Percentiles rank a stretch among this genome's conserved stretches.
Evolutionary conservation across 1,284 basidiomycete genomes (phyloP).

Genomic region (Cystobasidium pallidum): DNA sequence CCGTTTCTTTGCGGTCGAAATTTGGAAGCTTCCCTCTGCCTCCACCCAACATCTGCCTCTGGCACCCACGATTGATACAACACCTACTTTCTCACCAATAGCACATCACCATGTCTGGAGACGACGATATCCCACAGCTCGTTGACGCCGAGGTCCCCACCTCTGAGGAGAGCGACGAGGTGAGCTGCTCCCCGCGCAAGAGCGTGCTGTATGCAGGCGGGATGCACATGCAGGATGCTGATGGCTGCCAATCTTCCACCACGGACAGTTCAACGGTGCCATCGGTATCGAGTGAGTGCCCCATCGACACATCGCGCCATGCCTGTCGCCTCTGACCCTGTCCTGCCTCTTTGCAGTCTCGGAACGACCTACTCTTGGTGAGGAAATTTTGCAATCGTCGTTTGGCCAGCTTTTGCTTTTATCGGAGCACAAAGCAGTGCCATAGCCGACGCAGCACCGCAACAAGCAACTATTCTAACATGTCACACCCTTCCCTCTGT

Average conservation of each 20-base stretch:
- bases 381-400: conserved; percentile 27
- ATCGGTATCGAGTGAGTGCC: conserved; percentile 44
- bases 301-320: background rate
- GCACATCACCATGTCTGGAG: conserved; percentile 38
- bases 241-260: background rate
- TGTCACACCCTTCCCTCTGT: background rate
- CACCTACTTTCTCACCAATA: conserved; percentile 1
- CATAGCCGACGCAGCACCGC: background rate
- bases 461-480: background rate
- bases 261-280: conserved; percentile 44
- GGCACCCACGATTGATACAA: background rate
- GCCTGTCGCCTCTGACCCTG: background rate
- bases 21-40: conserved; percentile 22
- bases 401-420: background rate
- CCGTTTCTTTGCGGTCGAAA: conserved; percentile 17
- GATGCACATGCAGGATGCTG: background rate
- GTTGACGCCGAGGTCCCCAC: conserved; percentile 42
- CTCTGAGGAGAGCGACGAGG: conserved; percentile 42
- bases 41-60: conserved; percentile 6
- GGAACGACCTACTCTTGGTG: conserved; percentile 50
- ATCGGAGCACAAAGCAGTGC: background rate
- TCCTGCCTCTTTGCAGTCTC: conserved; percentile 32
- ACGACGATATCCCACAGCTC: conserved; percentile 45
- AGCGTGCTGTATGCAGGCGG: conserved; percentile 1
- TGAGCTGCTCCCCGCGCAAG: conserved; percentile 12